phyloP scores from a whole-genome alignment of 2,329 filamentous ascomycete species.

The Beauveria rudraprayagi region DNA sequence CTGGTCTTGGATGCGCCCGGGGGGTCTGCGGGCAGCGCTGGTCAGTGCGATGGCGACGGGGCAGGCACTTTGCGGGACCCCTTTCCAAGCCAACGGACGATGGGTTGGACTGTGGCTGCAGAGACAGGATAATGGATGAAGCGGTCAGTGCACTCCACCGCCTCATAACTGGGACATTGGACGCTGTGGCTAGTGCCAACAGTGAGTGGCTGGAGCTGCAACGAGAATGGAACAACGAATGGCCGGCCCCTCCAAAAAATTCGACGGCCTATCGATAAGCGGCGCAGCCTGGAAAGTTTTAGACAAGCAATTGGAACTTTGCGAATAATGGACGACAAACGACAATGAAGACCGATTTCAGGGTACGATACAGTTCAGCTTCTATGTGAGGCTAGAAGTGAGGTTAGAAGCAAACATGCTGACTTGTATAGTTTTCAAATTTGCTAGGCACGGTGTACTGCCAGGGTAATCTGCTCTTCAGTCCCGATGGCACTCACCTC shows the following conservation, averaged over 20 bases:
- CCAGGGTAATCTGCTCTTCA: slow-evolving; percentile 94
- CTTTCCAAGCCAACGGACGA: slow-evolving; percentile 12
- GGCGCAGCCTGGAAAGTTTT: slow-evolving; percentile 21
- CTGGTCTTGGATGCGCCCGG: slow-evolving; percentile 12
- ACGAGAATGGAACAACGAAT: slow-evolving; percentile 27
- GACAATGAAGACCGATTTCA: slow-evolving; percentile 98
- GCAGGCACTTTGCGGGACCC: slow-evolving; percentile 11
- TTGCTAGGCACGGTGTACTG: slow-evolving; percentile 96
- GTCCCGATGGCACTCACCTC: slow-evolving; percentile 88
- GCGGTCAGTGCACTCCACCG: slow-evolving; percentile 16
- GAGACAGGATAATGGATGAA: not conserved
- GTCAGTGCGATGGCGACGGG: slow-evolving; percentile 13
- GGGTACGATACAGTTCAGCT: slow-evolving; percentile 47
- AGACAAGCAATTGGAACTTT: slow-evolving; percentile 14
- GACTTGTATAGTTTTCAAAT: slow-evolving; percentile 76
- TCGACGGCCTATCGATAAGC: slow-evolving; percentile 28
- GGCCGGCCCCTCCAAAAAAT: slow-evolving; percentile 25
- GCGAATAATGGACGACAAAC: slow-evolving; percentile 29
- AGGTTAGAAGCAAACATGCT: not conserved
- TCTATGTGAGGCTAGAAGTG: too few relatives aligned
- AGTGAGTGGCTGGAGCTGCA: slow-evolving; percentile 13
- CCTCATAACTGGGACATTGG: not conserved
- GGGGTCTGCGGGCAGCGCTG: slow-evolving; percentile 12
- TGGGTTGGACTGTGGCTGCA: not conserved
- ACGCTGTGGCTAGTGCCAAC: not conserved